Base-by-base conservation (phyloP, 1,284 basidiomycete species). In the Moesziomyces sp. region DNA sequence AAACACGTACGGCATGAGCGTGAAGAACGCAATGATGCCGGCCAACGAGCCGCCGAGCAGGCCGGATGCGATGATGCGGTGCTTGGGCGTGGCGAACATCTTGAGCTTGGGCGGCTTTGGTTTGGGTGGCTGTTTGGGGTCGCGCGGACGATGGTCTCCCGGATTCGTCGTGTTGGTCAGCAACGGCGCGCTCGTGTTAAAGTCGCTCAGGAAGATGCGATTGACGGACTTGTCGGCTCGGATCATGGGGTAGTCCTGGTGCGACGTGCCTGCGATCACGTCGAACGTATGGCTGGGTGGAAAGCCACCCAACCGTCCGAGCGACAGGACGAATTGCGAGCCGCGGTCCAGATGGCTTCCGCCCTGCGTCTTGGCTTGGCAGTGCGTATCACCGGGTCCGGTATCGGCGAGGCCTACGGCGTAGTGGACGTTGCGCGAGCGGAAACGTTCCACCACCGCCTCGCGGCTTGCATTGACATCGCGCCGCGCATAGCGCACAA, bases 171-270 rank as follows among this genome's bases (percentile, higher is more conserved):
- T 42, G 24, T 67, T 73, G 30, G 54, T 23, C 6, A 77, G 64
- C 5, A 49, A 52, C 9, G 78, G 75, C 30, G 56, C 63, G 45
- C 61, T 62, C 3, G 55, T 63, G 60, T 77, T 70, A 51, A 73
- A 76, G 40, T 74, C 68, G 52, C 65, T 50, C 18, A 59, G 40
- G 52, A 83, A 83, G 40, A 82, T 54, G 45, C 69, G 71, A 14
- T 74, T 56, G 19, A 81, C 44, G 4, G 79, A 78, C 46, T 59
- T 49, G 35, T 74, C 78, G 5, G 79, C 75, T 19, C 77, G 73
- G 48, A 76, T 73, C 81, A 82, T 81, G 4, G 77, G 74, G 46
- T 80, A 83, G 64, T 83, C 81, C 44, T 82, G 80, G 52, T 83
- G 81, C 21, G 77, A 76, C 3, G 73, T 72, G 28, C 80, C 77